Evolutionary conservation across 257 asterid genomes (phyloP), one percentile per base, ranked within the genome.

Genomic region (Scutellaria baicalensis): DNA sequence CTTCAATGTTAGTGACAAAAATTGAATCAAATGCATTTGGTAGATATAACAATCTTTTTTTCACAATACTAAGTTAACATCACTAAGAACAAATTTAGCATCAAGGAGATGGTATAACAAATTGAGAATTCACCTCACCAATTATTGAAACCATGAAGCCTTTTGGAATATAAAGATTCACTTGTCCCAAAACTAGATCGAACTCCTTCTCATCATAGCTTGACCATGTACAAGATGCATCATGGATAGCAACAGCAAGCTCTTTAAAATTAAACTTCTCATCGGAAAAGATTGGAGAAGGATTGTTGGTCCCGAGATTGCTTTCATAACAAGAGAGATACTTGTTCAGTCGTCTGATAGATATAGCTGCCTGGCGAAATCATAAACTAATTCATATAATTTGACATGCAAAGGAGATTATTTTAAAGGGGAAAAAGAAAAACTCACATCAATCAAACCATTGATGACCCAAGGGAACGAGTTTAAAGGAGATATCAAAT

Each of bases 381-480:
- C 58, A 42, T 44, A 61, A 40, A 42, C 17, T 16, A 42, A 44
- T 39, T 68, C 58, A 23, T 36, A 68, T 63, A 59, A 20, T 35
- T 39, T 35, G 42, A 59, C 40, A 43, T 58, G 62, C 21, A n/a
- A 54, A 43, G 23, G 40, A 14, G 54, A 38, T 14, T 56, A 23
- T 65, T 31, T 57, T 36, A 48, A 69, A 20, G 3, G 5, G n/a
- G 6, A 8, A n/a, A 36, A 59, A 59, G 3, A 43, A 64, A 23
- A 73, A 73, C 97, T 87, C 76, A 93, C 99, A 80, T 93, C 99
- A 59, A 93, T 93, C 76, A 93, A 76, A 74, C 99, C 99, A 71
- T 93, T 93, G 81, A 93, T 93, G 84, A 93, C 97, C 99, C 99
- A 93, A n/a, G 99, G 99, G 79, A 93, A 93, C 8, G 99, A 93